Base-by-base conservation (phyloP, 176 grass and related monocot species). In the Oryza meyeriana region DNA sequence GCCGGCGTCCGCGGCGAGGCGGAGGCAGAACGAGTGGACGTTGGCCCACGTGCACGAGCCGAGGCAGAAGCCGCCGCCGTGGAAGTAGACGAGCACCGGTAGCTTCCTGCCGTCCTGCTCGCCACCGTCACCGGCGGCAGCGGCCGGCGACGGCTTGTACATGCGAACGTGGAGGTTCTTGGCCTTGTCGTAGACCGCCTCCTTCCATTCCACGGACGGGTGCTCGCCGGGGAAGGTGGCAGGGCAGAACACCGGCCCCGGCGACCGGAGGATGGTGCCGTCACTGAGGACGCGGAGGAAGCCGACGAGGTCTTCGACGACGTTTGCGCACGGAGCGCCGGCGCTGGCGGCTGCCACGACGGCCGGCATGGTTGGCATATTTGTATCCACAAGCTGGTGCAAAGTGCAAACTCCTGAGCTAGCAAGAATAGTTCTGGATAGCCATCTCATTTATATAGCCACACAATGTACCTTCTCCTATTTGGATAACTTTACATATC, bases 21-120 rank as follows among this genome's bases (percentile, higher is more conserved):
- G 92, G 66, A 97, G 80, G 45, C 94, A 94, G 68, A 92, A 92
- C n/a, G 83, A 81, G 67, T 97, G 94, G 38, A 84, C 85, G 85
- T 92, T 97, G 8, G 83, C 87, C 94, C 92, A 92, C 50, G 89
- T 88, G 79, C 89, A 90, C 18, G 94, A 94, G 12, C 94, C 94
- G 9, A 97, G 86, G 85, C 94, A 97, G 79, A 88, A 97, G 2
- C 94, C 94, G 13, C 94, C 92, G 32, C 91, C 89, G 64, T 97
- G 94, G 83, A 90, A 94, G 89, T 92, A 89, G 80, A 94, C 74
- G 32, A 90, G 80, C 64, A 92, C 79, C 1, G 87, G 87, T 9
- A 92, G 82, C 64, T 88, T 92, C 64, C 85, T 90, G 4, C 22
- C 29, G 4, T 0, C 33, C 7, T 5, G 25, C 20, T 58, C 33